These are phyloP conservation scores for Hypoxylon subgilvum DNA, from an alignment of 495 filamentous ascomycete species.

Conservation along the genomic window DNA sequence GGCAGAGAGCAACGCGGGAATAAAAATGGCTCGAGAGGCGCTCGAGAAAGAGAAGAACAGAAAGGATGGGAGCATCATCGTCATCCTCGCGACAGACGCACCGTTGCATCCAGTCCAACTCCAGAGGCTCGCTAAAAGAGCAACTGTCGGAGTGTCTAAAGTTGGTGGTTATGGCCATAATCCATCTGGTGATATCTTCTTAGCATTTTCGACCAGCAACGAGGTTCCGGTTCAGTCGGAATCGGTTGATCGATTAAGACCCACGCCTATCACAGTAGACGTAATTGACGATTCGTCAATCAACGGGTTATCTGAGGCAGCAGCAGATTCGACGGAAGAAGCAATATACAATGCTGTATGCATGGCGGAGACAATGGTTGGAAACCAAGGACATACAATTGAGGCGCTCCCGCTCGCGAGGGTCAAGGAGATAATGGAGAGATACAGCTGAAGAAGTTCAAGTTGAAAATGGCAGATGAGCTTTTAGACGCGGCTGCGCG, in stretches of 20 bases:
- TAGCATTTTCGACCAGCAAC: conserved; percentile 59
- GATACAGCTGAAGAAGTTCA: conserved; percentile 35
- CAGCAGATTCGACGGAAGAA: conserved; percentile 59
- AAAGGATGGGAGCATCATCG: conserved; percentile 63
- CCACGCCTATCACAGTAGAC: conserved; percentile 45
- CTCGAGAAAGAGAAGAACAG: conserved; percentile 42
- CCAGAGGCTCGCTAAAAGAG: conserved; percentile 59
- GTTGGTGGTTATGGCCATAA: conserved; percentile 58
- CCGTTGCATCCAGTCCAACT: conserved; percentile 55
- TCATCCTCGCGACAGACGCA: conserved; percentile 59
- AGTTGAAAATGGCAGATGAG: background rate
- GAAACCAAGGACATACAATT: conserved; percentile 44
- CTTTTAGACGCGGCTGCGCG: too few species aligned
- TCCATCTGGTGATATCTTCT: conserved; percentile 59
- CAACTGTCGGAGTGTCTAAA: conserved; percentile 56
- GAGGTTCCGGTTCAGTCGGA: conserved; percentile 47
- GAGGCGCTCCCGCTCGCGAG: conserved; percentile 55
- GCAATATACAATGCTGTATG: conserved; percentile 60
- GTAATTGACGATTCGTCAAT: conserved; percentile 57
- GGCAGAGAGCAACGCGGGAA: conserved; percentile 34
- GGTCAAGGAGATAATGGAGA: conserved; percentile 55
- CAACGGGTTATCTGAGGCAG: conserved; percentile 57
- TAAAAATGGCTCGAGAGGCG: conserved; percentile 29
- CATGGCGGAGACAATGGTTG: conserved; percentile 56
- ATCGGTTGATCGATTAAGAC: conserved; percentile 43